Evolutionary conservation across 2,329 filamentous ascomycete genomes (phyloP).

Genomic region (Penicillium sp.): DNA sequence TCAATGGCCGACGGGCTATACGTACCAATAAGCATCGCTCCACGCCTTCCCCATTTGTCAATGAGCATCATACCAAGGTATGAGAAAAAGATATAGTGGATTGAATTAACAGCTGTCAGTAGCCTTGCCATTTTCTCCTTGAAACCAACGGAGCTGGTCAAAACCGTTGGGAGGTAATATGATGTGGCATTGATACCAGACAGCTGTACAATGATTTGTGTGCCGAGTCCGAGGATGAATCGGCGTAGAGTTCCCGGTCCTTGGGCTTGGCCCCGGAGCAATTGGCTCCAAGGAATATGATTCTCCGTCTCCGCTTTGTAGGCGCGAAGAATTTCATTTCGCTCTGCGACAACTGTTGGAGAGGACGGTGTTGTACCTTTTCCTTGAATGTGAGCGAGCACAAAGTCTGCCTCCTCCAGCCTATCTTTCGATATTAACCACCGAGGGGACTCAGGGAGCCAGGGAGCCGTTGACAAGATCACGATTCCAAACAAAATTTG

Average conservation of each 20-base stretch:
- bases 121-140: neutral
- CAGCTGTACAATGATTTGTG: slow-evolving; percentile 40
- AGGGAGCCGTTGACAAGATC: slow-evolving; percentile 18
- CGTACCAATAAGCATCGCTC: neutral
- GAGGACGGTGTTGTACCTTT: slow-evolving; percentile 31
- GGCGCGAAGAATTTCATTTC: slow-evolving; percentile 49
- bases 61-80: neutral
- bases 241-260: slow-evolving; percentile 40
- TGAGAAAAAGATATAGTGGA: neutral
- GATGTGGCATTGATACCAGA: slow-evolving; percentile 38
- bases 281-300: slow-evolving; percentile 50
- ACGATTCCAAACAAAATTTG: slow-evolving; percentile 4
- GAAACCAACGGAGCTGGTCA: neutral
- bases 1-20: neutral
- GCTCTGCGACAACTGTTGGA: slow-evolving; percentile 44
- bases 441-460: slow-evolving; percentile 49
- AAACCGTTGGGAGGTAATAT: slow-evolving; percentile 34
- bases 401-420: slow-evolving; percentile 41
- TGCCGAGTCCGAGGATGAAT: slow-evolving; percentile 48
- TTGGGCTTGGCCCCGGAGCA: slow-evolving; percentile 46
- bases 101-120: neutral
- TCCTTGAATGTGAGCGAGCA: slow-evolving; percentile 40
- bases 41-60: neutral
- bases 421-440: slow-evolving; percentile 21
- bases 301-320: slow-evolving; percentile 53